These are phyloP conservation scores for Kuraishia cidri DNA, from an alignment of 805 yeast genomes.

Conservation along the genomic window DNA sequence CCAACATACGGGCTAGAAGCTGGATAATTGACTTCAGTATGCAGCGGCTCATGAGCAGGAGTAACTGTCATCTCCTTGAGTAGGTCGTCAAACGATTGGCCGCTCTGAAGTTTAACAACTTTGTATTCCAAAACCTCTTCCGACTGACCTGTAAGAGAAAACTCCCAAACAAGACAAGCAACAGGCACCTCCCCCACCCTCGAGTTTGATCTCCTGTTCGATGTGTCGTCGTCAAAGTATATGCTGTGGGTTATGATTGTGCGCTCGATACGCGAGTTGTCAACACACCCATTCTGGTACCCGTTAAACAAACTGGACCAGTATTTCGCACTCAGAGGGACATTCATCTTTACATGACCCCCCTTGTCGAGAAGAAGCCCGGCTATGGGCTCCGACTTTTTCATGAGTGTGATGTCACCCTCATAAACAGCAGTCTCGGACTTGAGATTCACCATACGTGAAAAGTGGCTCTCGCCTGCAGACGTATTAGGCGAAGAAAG, in stretches of 20 bases:
- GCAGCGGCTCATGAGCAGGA: too few species aligned
- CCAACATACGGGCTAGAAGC: too few species aligned
- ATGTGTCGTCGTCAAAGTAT: constrained; percentile 16
- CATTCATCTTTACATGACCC: constrained; percentile 12
- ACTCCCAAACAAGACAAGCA: constrained; percentile 22
- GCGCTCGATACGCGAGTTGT: constrained; percentile 10
- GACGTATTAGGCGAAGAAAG: not conserved
- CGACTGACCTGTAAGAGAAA: constrained; percentile 7
- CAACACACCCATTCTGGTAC: constrained; percentile 18
- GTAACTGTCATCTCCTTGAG: too few species aligned
- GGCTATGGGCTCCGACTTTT: constrained; percentile 19
- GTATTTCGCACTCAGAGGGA: constrained; percentile 20
- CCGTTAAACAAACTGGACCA: constrained; percentile 22
- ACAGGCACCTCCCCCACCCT: constrained; percentile 11
- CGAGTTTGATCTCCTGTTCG: too few species aligned
- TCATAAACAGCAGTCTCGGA: constrained; percentile 15
- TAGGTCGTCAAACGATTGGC: too few species aligned
- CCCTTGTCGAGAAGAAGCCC: constrained; percentile 14
- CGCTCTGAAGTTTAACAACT: not conserved
- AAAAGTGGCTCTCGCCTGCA: constrained; percentile 11
- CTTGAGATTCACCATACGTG: constrained; percentile 18
- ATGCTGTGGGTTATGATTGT: constrained; percentile 18
- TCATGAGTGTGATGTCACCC: constrained; percentile 10
- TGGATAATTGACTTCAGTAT: too few species aligned
- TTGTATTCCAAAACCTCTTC: not conserved